Conservation (phyloP, 176 grass and related monocot species). For the Melocanna baccifera region DNA sequence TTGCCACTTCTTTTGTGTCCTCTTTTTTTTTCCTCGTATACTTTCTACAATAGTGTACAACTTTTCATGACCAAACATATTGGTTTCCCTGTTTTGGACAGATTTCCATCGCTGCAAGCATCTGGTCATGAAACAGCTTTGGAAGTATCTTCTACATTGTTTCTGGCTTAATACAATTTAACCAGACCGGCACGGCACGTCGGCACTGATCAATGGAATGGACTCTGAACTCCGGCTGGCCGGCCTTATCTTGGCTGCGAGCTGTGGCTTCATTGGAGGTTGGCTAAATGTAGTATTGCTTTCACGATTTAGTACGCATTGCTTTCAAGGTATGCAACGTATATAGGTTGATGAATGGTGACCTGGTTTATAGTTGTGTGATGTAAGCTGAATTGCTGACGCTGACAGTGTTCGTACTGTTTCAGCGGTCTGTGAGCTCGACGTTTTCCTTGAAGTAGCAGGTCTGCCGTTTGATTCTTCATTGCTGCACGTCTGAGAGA, state of each 20-base stretch:
- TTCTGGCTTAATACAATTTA: background rate
- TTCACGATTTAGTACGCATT: constrained; percentile 1
- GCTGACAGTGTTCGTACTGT: background rate
- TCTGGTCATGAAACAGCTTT: background rate
- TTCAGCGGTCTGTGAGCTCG: background rate
- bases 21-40: background rate
- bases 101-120: background rate
- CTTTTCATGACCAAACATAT: background rate
- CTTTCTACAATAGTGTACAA: background rate
- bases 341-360: background rate
- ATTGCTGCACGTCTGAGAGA: background rate
- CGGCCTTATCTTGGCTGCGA: background rate
- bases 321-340: background rate
- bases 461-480: background rate
- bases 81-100: background rate
- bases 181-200: background rate
- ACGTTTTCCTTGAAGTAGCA: background rate
- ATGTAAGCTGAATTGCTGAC: background rate
- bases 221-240: background rate
- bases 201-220: background rate
- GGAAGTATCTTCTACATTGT: background rate
- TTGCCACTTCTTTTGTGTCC: background rate
- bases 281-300: background rate
- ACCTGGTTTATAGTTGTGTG: background rate
- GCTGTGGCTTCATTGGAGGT: background rate